Conservation (phyloP, 306 rosid genomes). For the Pueraria montana region DNA sequence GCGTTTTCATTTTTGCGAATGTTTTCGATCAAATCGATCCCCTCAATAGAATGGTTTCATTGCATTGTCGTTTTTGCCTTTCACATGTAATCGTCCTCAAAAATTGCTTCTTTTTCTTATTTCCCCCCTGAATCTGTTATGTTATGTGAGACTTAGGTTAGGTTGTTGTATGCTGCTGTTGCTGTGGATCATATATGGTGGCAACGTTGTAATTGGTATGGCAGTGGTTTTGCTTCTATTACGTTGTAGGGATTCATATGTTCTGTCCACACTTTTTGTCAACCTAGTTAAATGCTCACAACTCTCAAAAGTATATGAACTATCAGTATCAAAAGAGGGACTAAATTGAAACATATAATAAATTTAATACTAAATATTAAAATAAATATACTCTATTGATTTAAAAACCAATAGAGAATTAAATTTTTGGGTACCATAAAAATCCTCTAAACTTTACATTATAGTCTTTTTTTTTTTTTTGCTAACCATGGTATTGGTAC, state of each 20-base stretch:
- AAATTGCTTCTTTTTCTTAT: background rate
- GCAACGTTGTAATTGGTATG: background rate
- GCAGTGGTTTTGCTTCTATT: background rate
- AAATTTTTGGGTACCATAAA: too few species aligned
- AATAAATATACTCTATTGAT: too few species aligned
- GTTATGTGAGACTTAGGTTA: background rate
- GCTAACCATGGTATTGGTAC: too few species aligned
- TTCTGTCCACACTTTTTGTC: background rate
- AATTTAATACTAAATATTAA: too few species aligned
- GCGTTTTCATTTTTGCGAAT: background rate
- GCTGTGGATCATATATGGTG: background rate
- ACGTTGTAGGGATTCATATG: background rate
- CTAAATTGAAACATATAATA: too few species aligned
- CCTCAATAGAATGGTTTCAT: background rate
- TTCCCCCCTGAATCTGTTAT: background rate
- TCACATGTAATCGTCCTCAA: background rate
- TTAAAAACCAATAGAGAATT: too few species aligned
- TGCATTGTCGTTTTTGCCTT: background rate
- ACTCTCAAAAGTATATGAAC: background rate
- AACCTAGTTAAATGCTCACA: background rate
- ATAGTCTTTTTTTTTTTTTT: too few species aligned
- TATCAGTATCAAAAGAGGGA: too few species aligned
- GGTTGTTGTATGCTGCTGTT: background rate
- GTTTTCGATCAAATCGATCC: background rate
- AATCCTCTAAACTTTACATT: too few species aligned